Conservation (phyloP, 805 yeast species). For the Candida chauliodis region DNA sequence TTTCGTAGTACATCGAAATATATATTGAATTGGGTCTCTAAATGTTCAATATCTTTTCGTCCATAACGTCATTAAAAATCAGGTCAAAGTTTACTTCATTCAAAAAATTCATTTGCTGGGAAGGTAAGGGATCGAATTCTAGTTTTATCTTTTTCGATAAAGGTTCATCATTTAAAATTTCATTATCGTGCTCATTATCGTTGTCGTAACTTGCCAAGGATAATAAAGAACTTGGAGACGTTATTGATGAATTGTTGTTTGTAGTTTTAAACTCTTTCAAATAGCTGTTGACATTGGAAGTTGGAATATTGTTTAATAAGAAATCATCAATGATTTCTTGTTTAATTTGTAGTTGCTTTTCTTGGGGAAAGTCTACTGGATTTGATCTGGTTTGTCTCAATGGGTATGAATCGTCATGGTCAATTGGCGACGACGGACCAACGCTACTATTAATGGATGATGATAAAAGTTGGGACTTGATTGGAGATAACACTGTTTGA, state of each 20-base stretch:
- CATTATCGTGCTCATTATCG: slow-evolving; percentile 5
- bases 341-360: slow-evolving; percentile 20
- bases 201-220: slow-evolving; percentile 28
- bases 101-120: slow-evolving; percentile 6
- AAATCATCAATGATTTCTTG: slow-evolving; percentile 41
- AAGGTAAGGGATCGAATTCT: neutral
- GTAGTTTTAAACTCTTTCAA: neutral
- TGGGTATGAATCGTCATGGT: slow-evolving; percentile 8
- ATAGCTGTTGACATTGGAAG: slow-evolving; percentile 9
- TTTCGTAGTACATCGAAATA: too few species aligned
- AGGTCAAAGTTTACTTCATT: slow-evolving; percentile 16
- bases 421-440: slow-evolving; percentile 1
- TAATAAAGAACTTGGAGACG: slow-evolving; percentile 35
- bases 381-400: slow-evolving; percentile 11
- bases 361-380: slow-evolving; percentile 4
- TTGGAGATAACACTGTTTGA: slow-evolving; percentile 11
- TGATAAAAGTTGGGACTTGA: slow-evolving; percentile 5
- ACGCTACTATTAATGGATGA: neutral
- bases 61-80: slow-evolving; percentile 17
- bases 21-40: too few species aligned
- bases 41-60: too few species aligned
- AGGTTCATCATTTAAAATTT: slow-evolving; percentile 2
- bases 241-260: slow-evolving; percentile 16
- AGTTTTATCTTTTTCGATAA: neutral
- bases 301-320: slow-evolving; percentile 34